A percentile compares a stretch with the other conserved stretches of the same genome.
These are phyloP conservation scores for Acer negundo DNA, from an alignment of 345 rosid species.

Conservation along the genomic window DNA sequence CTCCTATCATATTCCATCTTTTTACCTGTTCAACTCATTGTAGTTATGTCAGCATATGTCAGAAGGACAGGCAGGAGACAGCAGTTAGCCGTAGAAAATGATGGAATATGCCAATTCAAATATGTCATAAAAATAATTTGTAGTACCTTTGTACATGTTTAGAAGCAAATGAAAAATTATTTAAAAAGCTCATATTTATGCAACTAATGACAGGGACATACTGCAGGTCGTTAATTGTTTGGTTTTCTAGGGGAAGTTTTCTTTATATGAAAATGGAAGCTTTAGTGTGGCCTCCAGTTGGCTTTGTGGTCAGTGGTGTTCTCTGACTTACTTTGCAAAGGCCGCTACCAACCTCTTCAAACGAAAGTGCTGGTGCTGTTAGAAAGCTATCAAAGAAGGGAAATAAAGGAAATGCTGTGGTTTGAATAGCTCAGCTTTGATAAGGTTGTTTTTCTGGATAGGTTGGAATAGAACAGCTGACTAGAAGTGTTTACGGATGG, in stretches of 20 bases:
- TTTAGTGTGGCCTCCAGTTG: background rate
- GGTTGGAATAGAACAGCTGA: background rate
- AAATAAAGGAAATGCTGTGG: background rate
- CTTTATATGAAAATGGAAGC: background rate
- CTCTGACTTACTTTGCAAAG: background rate
- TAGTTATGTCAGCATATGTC: background rate
- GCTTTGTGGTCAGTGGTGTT: background rate
- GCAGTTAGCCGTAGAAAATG: background rate
- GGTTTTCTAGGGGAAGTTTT: background rate
- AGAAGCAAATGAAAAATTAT: background rate
- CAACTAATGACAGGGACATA: background rate
- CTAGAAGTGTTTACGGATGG: background rate
- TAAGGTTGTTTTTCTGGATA: background rate
- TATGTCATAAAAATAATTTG: background rate
- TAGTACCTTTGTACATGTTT: background rate
- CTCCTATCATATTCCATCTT: background rate
- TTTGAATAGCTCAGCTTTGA: background rate
- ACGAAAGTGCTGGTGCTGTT: background rate
- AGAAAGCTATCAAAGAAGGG: background rate
- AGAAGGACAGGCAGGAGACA: background rate
- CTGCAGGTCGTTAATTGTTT: background rate
- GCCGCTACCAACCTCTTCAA: background rate
- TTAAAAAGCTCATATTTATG: background rate
- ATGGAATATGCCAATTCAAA: background rate
- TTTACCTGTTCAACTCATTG: background rate